Base-by-base conservation (phyloP, 345 rosid species). In the Arabis alpina region DNA sequence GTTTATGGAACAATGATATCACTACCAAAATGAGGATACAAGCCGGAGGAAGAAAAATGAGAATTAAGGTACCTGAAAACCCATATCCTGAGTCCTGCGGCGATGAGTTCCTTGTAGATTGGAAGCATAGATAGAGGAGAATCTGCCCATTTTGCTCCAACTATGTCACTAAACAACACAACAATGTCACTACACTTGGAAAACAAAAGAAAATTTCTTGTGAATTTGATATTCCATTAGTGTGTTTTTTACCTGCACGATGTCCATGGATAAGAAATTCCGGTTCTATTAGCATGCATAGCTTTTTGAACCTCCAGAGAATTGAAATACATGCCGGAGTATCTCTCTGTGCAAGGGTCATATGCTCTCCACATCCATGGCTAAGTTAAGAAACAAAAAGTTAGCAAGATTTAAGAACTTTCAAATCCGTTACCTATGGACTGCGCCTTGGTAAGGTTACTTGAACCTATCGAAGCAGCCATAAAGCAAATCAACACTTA, bases 301-400 rank as follows among this genome's bases (percentile, higher is more conserved):
- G 97, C 99, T 73, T 80, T 84, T 85, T 94, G 99, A 66, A 91
- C 99, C 76, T 92, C 89, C 0, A 85, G 98, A 48, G 10, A 82
- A 80, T 94, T 94, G 80, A 94, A 92, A 72, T 94, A 91, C 82
- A 76, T 55, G 52, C 60, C 58, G 0, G 99, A 84, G 79, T 91
- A 82, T 74, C 97, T 88, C 71, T 87, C 97, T 2, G 93, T 89
- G 82, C 98, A 94, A 15, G 99, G 99, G 83, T 94, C 99, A 67
- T 88, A 91, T 56, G 97, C 93, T 79, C 98, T 84, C 40, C 97
- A 85, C 93, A 91, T 94, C 98, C 97, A 91, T 48, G 96, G 98
- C 97, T 89, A 81, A 71, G 68, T 76, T 51, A 25, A 67, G 32
- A 41, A 45, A n/a, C n/a, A 1, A 65, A 61, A 16, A 23, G 4